A percentile compares a stretch with the other conserved stretches of the same genome.
Conservation (phyloP, 1,139 yeast genomes). For the Protomyces gravidus region DNA sequence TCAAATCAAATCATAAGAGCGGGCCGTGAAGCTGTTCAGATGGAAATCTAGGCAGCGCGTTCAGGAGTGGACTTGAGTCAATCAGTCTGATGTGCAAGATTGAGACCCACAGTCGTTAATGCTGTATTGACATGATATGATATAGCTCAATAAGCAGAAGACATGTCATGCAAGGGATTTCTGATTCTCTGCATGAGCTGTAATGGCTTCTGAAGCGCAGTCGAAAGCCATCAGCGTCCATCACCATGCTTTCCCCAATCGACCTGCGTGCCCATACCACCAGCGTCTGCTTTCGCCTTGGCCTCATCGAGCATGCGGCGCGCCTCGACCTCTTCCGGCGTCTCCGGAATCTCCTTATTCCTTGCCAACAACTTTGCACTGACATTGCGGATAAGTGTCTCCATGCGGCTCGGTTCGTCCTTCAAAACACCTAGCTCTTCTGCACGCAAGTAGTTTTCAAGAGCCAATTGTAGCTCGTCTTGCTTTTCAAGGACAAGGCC, state of each 20-base stretch:
- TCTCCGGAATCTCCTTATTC: slow-evolving; percentile 11
- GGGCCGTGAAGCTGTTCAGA: no score
- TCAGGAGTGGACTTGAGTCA: no score
- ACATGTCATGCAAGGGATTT: no score
- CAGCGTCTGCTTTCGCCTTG: neutral
- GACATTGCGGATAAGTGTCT: slow-evolving; percentile 16
- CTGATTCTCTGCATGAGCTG: no score
- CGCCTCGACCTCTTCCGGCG: slow-evolving; percentile 13
- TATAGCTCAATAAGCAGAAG: no score
- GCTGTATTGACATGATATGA: no score
- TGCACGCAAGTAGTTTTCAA: slow-evolving; percentile 24
- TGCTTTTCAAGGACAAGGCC: slow-evolving; percentile 28
- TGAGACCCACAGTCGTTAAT: no score
- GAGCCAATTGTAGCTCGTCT: slow-evolving; percentile 16
- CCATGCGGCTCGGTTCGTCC: slow-evolving; percentile 1
- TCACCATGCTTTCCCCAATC: slow-evolving; percentile 16
- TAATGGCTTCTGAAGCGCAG: no score
- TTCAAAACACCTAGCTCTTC: slow-evolving; percentile 20
- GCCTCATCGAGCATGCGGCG: slow-evolving; percentile 1
- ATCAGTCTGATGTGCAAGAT: no score
- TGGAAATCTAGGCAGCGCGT: no score
- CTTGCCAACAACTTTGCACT: slow-evolving; percentile 21
- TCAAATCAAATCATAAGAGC: no score
- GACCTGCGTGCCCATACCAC: slow-evolving; percentile 26
- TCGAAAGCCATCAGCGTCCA: no score